Percentiles rank a stretch among this genome's conserved stretches.
Evolutionary conservation across 2,329 filamentous ascomycete species (phyloP).

Genomic region (Neofusicoccum laricinum): DNA sequence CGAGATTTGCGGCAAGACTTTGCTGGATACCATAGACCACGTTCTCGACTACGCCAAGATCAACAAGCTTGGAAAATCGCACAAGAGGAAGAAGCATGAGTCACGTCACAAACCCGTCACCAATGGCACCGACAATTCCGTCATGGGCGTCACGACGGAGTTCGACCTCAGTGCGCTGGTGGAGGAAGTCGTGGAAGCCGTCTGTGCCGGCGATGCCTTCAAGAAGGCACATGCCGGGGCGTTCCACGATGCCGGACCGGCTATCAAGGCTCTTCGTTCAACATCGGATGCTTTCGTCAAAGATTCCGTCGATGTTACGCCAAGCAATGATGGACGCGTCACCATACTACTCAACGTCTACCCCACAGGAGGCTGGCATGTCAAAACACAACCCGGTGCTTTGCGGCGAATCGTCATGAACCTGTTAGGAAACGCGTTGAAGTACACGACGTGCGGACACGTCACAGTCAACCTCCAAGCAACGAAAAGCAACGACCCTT

Average conservation of each 20-base stretch:
- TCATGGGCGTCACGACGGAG: slow-evolving; percentile 15
- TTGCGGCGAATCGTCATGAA: slow-evolving; percentile 58
- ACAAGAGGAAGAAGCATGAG: slow-evolving; percentile 17
- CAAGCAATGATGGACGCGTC: not conserved
- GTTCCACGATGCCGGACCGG: slow-evolving; percentile 2
- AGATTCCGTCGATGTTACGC: slow-evolving; percentile 5
- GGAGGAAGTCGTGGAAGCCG: slow-evolving; percentile 16
- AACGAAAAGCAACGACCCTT: not conserved
- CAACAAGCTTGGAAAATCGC: slow-evolving; percentile 30
- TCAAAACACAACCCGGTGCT: slow-evolving; percentile 43
- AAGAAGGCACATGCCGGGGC: slow-evolving; percentile 16
- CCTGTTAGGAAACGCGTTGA: slow-evolving; percentile 60
- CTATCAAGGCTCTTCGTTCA: slow-evolving; percentile 9
- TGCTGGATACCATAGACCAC: slow-evolving; percentile 40
- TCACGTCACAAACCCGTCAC: not conserved
- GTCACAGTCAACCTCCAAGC: slow-evolving; percentile 5
- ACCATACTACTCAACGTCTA: slow-evolving; percentile 15
- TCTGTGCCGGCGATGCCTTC: slow-evolving; percentile 17
- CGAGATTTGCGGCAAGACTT: slow-evolving; percentile 39
- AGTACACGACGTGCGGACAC: slow-evolving; percentile 48
- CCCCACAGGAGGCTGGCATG: slow-evolving; percentile 12
- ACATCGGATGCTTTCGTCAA: slow-evolving; percentile 15
- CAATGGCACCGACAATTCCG: slow-evolving; percentile 12
- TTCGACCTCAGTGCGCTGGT: slow-evolving; percentile 15
- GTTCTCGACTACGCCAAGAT: slow-evolving; percentile 36